Evolutionary conservation across 2,329 filamentous ascomycete genomes (phyloP).

Genomic region (Zarea fungicola): DNA sequence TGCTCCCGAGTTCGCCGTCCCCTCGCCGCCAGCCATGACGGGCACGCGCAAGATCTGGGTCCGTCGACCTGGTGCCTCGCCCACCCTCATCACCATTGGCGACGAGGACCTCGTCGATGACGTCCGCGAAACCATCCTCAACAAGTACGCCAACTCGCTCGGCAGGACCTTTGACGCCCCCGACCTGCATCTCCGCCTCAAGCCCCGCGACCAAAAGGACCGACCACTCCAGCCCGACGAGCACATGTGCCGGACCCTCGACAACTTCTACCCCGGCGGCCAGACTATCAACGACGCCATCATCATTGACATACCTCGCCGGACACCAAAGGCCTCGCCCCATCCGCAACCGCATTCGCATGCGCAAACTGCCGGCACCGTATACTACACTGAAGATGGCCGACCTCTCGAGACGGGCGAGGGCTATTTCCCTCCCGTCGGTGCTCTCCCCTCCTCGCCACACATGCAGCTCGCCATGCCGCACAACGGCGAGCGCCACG

Average conservation of each 20-base stretch:
- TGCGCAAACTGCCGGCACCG: constrained; percentile 40
- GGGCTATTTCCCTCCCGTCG: constrained; percentile 77
- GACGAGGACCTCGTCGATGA: constrained; percentile 94
- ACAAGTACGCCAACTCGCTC: constrained; percentile 90
- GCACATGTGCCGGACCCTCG: constrained; percentile 69
- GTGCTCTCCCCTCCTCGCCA: constrained; percentile 37
- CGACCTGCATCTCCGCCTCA: constrained; percentile 75
- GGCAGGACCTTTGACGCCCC: constrained; percentile 86
- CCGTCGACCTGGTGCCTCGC: constrained; percentile 75
- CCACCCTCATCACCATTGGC: constrained; percentile 78
- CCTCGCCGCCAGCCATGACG: constrained; percentile 37
- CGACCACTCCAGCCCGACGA: constrained; percentile 81
- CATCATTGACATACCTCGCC: constrained; percentile 78
- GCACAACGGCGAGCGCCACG: constrained; percentile 28
- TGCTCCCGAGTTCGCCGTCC: constrained; percentile 31
- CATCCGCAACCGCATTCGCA: constrained; percentile 29
- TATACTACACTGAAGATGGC: constrained; percentile 57
- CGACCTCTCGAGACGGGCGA: constrained; percentile 63
- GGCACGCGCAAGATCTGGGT: constrained; percentile 87
- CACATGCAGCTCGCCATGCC: constrained; percentile 37
- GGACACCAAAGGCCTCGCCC: constrained; percentile 78
- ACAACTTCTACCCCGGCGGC: constrained; percentile 78
- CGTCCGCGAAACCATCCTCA: constrained; percentile 83
- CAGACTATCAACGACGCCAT: constrained; percentile 86
- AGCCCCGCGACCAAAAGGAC: constrained; percentile 64